phyloP scores from a whole-genome alignment of 2,329 filamentous ascomycete species.

The Talaromyces sp. region DNA sequence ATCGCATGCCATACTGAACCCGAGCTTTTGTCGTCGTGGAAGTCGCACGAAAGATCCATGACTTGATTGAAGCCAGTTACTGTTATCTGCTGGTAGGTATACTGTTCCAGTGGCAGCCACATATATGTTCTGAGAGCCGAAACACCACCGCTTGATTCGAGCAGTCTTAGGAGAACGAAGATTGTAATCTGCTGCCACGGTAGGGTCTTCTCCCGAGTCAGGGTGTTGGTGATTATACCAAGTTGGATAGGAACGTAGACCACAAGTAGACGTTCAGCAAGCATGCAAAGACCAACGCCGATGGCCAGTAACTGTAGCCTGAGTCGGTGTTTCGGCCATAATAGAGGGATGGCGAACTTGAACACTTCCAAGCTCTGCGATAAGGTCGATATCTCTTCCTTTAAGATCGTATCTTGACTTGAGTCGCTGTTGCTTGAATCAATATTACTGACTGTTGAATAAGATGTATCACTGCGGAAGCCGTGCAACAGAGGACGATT shows the following conservation, averaged over 20 bases:
- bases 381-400: background rate
- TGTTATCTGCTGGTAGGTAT: conserved; percentile 58
- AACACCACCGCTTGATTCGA: conserved; percentile 55
- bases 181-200: conserved; percentile 56
- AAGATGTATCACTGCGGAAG: background rate
- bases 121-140: conserved; percentile 52
- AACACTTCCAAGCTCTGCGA: conserved; percentile 3
- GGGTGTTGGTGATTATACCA: conserved; percentile 71
- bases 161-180: conserved; percentile 51
- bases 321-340: conserved; percentile 70
- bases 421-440: background rate
- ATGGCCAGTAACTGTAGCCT: conserved; percentile 66
- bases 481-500: conserved; percentile 11
- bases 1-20: conserved; percentile 65
- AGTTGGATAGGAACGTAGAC: conserved; percentile 78
- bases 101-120: conserved; percentile 57
- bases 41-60: conserved; percentile 68
- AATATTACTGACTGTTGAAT: conserved; percentile 10
- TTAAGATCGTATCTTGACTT: background rate
- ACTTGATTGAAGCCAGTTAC: conserved; percentile 65
- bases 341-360: conserved; percentile 71
- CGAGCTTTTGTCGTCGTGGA: conserved; percentile 65
- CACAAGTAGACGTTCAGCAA: conserved; percentile 70
- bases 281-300: conserved; percentile 65
- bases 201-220: conserved; percentile 53